A percentile compares a stretch with the other conserved stretches of the same genome.
phyloP scores from a whole-genome alignment of 495 filamentous ascomycete species.

The Xylaria longipes region DNA sequence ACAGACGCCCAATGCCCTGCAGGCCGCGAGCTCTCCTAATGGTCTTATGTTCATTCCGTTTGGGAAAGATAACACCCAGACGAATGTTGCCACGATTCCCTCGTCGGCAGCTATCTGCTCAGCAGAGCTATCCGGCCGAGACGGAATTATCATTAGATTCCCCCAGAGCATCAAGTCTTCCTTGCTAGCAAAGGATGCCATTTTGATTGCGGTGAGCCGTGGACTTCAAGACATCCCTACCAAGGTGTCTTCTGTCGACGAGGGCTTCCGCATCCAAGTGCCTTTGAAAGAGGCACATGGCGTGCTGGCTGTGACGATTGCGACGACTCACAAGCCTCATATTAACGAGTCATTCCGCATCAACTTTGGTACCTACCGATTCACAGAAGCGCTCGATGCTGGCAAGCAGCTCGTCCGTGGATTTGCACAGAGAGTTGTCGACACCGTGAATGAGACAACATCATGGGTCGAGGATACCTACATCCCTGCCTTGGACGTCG shows the following conservation, averaged over 20 bases:
- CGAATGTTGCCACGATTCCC: slow-evolving; percentile 29
- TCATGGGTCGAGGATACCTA: slow-evolving; percentile 43
- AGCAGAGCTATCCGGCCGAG: slow-evolving; percentile 42
- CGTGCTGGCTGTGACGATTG: slow-evolving; percentile 50
- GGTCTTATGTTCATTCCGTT: slow-evolving; percentile 41
- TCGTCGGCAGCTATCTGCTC: slow-evolving; percentile 45
- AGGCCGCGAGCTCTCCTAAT: slow-evolving; percentile 30
- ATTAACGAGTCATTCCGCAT: slow-evolving; percentile 54
- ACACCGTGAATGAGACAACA: slow-evolving; percentile 43
- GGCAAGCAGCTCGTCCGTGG: slow-evolving; percentile 47
- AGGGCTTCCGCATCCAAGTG: slow-evolving; percentile 54
- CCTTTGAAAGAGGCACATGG: slow-evolving; percentile 48
- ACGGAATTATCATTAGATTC: slow-evolving; percentile 49
- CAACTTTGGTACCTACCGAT: slow-evolving; percentile 48
- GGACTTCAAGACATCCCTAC: slow-evolving; percentile 46
- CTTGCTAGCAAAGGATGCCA: slow-evolving; percentile 51
- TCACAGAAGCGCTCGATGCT: slow-evolving; percentile 45
- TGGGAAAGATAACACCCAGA: slow-evolving; percentile 42
- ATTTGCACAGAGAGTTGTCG: slow-evolving; percentile 43
- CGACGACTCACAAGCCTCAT: slow-evolving; percentile 50
- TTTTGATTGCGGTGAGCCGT: slow-evolving; percentile 52
- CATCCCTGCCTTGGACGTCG: slow-evolving; percentile 39
- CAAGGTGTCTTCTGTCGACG: slow-evolving; percentile 49
- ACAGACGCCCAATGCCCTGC: slow-evolving; percentile 33
- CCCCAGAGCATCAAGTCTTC: slow-evolving; percentile 44